Evolutionary conservation across 495 filamentous ascomycete species (phyloP).

Genomic region (Penicillium salamii): DNA sequence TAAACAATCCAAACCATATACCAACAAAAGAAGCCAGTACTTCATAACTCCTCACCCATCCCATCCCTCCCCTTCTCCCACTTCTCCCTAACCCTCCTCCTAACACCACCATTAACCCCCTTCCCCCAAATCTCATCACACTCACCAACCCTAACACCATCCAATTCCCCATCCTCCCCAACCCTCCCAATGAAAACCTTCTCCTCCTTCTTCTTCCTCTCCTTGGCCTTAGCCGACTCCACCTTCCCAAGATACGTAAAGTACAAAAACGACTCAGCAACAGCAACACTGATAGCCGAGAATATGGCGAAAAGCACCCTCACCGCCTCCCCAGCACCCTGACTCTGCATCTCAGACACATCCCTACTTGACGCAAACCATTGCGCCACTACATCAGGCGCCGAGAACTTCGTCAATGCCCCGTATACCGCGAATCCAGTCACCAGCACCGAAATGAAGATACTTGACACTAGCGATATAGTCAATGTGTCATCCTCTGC

Average conservation of each 20-base stretch:
- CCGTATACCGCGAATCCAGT: slow-evolving; percentile 48
- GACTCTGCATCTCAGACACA: not conserved
- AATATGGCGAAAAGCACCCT: slow-evolving; percentile 39
- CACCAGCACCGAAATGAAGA: slow-evolving; percentile 46
- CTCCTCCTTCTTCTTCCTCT: slow-evolving; percentile 62
- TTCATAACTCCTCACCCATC: not conserved
- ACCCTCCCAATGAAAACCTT: slow-evolving; percentile 66
- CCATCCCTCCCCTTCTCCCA: slow-evolving; percentile 37
- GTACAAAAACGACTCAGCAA: slow-evolving; percentile 88
- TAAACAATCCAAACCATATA: too few relatives aligned
- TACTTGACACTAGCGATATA: slow-evolving; percentile 44
- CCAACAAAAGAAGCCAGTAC: too few relatives aligned
- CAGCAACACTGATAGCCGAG: slow-evolving; percentile 58
- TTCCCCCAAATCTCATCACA: slow-evolving; percentile 39
- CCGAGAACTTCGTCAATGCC: slow-evolving; percentile 54
- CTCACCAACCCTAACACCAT: not conserved
- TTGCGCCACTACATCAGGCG: slow-evolving; percentile 29
- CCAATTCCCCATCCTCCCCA: slow-evolving; percentile 15
- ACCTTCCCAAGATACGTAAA: slow-evolving; percentile 79
- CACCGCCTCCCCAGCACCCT: slow-evolving; percentile 33
- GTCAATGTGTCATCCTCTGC: slow-evolving; percentile 33
- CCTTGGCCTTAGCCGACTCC: slow-evolving; percentile 64
- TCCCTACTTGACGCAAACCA: slow-evolving; percentile 53
- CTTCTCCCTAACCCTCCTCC: slow-evolving; percentile 43
- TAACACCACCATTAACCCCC: slow-evolving; percentile 43